Percentiles rank a stretch among this genome's conserved stretches.
Evolutionary conservation across 257 asterid species (phyloP).

Genomic region (Salvia rosmarinus): DNA sequence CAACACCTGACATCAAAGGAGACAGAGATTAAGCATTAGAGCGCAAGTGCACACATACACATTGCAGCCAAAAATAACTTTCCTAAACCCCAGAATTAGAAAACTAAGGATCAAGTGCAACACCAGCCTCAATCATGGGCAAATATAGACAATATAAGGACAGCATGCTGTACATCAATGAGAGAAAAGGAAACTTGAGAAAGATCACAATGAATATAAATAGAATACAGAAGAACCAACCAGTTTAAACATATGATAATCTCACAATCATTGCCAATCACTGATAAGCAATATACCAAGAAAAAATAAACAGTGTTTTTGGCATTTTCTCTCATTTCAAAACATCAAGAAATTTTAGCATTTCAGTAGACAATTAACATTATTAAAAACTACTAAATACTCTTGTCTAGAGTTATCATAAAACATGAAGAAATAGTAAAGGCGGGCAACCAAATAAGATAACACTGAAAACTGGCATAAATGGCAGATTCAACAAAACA

Average conservation of each 20-base stretch:
- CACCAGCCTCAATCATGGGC: neutral
- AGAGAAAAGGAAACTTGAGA: neutral
- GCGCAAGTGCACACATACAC: conserved; percentile 1
- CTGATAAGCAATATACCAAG: neutral
- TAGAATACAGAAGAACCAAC: neutral
- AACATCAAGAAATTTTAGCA: neutral
- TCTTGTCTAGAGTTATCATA: neutral
- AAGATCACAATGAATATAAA: neutral
- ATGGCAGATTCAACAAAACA: conserved; percentile 11
- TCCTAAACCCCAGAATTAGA: conserved; percentile 16
- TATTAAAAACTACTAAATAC: neutral
- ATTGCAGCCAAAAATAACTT: neutral
- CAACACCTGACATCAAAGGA: conserved; percentile 47
- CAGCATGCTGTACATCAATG: neutral
- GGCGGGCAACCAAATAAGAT: neutral
- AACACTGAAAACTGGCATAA: neutral
- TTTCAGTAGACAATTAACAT: neutral
- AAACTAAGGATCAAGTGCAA: conserved; percentile 21
- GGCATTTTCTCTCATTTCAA: neutral
- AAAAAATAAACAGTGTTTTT: neutral
- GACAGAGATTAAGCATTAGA: conserved; percentile 8
- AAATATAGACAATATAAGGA: neutral
- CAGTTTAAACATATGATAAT: neutral
- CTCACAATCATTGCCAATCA: too few species aligned
- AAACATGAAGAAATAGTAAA: neutral